Evolutionary conservation across 139 green algal genomes (phyloP).

Genomic region (Coelastrella sp.): DNA sequence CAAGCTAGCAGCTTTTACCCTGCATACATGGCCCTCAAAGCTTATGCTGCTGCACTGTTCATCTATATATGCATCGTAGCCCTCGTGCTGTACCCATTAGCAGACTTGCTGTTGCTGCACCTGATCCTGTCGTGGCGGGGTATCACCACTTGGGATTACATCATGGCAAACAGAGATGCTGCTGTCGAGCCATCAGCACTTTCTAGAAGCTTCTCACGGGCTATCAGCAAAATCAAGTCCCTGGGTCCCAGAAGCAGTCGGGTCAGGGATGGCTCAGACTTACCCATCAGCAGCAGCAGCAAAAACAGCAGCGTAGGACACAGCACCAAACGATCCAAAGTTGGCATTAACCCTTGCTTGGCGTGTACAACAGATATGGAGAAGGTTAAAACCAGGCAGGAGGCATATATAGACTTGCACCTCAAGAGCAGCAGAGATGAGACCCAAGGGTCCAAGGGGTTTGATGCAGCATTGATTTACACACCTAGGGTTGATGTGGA

Average conservation of each 20-base stretch:
- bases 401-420: neutral
- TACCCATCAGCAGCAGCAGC: neutral
- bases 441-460: neutral
- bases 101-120: slow-evolving; percentile 25
- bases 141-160: slow-evolving; percentile 38
- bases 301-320: neutral
- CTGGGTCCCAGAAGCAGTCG: neutral
- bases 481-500: neutral
- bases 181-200: neutral
- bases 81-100: slow-evolving; percentile 15
- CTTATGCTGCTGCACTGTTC: neutral
- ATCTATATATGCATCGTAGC: neutral
- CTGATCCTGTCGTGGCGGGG: neutral
- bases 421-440: neutral
- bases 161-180: neutral
- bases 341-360: slow-evolving; percentile 28
- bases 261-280: neutral
- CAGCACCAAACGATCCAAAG: neutral
- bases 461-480: slow-evolving; percentile 37
- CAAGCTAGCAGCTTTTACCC: neutral
- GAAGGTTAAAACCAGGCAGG: neutral
- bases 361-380: slow-evolving; percentile 30
- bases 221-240: neutral
- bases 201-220: neutral
- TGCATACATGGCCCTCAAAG: neutral